phyloP scores from a whole-genome alignment of 495 filamentous ascomycete genomes.

The Penicillium psychrofluorescens region DNA sequence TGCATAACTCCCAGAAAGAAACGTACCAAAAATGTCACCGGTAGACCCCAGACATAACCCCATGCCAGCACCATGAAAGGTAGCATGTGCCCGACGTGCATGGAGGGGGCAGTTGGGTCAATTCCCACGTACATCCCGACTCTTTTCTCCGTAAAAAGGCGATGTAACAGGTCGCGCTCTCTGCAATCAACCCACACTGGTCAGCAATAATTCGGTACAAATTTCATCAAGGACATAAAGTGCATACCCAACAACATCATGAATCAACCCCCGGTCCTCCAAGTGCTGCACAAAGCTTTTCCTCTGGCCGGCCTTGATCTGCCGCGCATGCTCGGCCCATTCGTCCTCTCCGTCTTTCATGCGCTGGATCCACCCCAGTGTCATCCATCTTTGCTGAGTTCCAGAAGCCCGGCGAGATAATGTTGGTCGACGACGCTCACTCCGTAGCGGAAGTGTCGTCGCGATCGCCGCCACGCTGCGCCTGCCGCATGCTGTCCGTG shows the following conservation, averaged over 20 bases:
- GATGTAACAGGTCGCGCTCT: constrained; percentile 57
- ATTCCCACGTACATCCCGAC: constrained; percentile 82
- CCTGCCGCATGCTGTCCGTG: constrained; percentile 12
- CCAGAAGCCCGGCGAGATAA: background rate
- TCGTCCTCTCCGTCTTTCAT: constrained; percentile 43
- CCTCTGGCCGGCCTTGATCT: constrained; percentile 53
- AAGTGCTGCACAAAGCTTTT: constrained; percentile 61
- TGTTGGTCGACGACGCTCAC: constrained; percentile 9
- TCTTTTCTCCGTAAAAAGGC: constrained; percentile 60
- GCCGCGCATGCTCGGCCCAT: constrained; percentile 49
- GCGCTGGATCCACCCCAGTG: constrained; percentile 41
- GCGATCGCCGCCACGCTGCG: constrained; percentile 21
- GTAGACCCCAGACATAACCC: constrained; percentile 80
- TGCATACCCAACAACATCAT: constrained; percentile 73
- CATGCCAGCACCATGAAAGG: constrained; percentile 93
- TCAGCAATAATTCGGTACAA: background rate
- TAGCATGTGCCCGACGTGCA: constrained; percentile 89
- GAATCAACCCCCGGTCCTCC: constrained; percentile 72
- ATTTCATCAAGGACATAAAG: background rate
- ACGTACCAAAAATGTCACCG: constrained; percentile 60
- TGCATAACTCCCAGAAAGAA: background rate
- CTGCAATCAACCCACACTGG: constrained; percentile 22
- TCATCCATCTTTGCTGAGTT: constrained; percentile 40
- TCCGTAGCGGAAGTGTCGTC: constrained; percentile 11
- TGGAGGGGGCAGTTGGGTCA: constrained; percentile 83